phyloP scores from a whole-genome alignment of 495 filamentous ascomycete genomes.

The Talaromyces adpressus region DNA sequence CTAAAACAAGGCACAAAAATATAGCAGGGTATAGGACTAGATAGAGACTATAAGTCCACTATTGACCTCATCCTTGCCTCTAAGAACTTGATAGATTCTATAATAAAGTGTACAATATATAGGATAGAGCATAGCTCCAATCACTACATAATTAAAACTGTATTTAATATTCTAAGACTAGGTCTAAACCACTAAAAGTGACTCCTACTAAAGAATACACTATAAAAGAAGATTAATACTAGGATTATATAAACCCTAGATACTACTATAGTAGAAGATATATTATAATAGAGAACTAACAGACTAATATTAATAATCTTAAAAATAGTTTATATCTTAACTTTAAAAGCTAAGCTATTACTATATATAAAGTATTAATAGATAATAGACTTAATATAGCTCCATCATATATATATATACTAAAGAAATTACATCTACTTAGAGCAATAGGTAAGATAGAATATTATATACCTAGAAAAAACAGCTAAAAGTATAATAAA shows the following conservation, averaged over 20 bases:
- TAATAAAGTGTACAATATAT: constrained; percentile 20
- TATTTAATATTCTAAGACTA: constrained; percentile 12
- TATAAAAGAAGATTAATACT: constrained; percentile 18
- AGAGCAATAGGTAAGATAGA: neutral
- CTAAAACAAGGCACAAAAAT: constrained; percentile 26
- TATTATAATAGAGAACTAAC: neutral
- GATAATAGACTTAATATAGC: neutral
- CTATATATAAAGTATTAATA: neutral
- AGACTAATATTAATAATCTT: neutral
- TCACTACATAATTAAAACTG: constrained; percentile 22
- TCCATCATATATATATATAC: neutral
- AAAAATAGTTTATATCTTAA: neutral
- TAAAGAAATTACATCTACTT: neutral
- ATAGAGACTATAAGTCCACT: constrained; percentile 16
- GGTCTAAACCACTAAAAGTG: constrained; percentile 12
- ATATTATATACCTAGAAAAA: neutral
- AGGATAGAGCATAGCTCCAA: constrained; percentile 27
- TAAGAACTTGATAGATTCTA: constrained; percentile 12
- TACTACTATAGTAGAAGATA: neutral
- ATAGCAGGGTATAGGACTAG: constrained; percentile 11
- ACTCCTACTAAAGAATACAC: constrained; percentile 25
- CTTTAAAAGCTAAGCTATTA: neutral
- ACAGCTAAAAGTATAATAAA: neutral
- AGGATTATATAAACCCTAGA: constrained; percentile 12
- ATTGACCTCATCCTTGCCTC: constrained; percentile 24